Percentiles rank a stretch among this genome's conserved stretches.
phyloP scores from a whole-genome alignment of 306 rosid species.

The Biancaea sappan region DNA sequence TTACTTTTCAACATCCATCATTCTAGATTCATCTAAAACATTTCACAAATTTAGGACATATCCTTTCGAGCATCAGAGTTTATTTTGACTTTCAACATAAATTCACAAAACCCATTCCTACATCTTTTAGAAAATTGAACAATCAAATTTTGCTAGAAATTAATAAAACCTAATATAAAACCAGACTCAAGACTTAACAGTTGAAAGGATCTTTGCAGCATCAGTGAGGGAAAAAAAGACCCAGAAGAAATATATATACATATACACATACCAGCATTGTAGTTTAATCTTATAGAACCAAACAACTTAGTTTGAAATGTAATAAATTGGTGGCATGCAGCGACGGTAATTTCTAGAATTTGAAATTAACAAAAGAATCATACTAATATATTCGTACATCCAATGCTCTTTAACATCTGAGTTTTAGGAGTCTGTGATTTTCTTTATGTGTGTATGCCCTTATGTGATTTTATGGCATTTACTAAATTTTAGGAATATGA shows the following conservation, averaged over 20 bases:
- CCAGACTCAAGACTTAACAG: too few relatives aligned
- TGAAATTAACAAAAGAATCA: conserved; percentile 6
- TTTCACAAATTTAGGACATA: not conserved
- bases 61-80: conserved; percentile 6
- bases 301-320: not conserved
- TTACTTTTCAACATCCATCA: too few relatives aligned
- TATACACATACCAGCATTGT: too few relatives aligned
- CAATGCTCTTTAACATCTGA: too few relatives aligned
- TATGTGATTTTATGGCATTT: too few relatives aligned
- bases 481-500: too few relatives aligned
- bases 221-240: not conserved
- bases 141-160: not conserved
- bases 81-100: conserved; percentile 4
- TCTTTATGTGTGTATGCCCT: too few relatives aligned
- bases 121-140: conserved; percentile 2
- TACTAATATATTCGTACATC: not conserved
- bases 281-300: not conserved
- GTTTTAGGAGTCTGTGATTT: too few relatives aligned
- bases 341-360: not conserved
- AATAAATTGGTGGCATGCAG: conserved; percentile 11
- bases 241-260: not conserved
- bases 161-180: not conserved
- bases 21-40: too few relatives aligned
- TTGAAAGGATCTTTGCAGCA: conserved; percentile 6
- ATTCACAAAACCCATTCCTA: not conserved